phyloP scores from a whole-genome alignment of 2,329 filamentous ascomycete genomes.

The Aspergillus brunneoviolaceus region DNA sequence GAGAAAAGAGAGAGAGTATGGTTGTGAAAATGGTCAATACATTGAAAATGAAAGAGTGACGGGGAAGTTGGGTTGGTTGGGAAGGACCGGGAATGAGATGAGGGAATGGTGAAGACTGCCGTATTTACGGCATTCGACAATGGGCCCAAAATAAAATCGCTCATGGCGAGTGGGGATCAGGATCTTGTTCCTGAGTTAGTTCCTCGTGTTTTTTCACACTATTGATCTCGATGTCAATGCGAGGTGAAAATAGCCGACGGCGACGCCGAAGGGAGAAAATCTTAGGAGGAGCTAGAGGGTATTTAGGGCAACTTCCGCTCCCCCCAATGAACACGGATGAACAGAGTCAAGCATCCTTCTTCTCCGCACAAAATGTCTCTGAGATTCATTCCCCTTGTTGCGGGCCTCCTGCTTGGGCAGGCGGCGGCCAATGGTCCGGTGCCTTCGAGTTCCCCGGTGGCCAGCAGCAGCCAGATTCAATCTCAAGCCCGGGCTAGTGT shows the following conservation, averaged over 20 bases:
- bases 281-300: not conserved
- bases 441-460: not conserved
- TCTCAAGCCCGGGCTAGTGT: not conserved
- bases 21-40: not conserved
- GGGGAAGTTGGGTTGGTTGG: not conserved
- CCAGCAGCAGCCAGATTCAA: not conserved
- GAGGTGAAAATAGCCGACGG: slow-evolving; percentile 1
- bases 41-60: not conserved
- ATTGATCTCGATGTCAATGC: not conserved
- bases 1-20: not conserved
- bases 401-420: not conserved
- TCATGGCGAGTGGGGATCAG: not conserved
- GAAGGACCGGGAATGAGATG: not conserved
- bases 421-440: not conserved
- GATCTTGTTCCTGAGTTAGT: not conserved
- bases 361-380: not conserved
- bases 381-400: not conserved
- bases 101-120: not conserved
- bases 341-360: not conserved
- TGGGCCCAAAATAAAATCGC: not conserved
- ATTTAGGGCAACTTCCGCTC: not conserved
- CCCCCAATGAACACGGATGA: not conserved
- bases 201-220: not conserved
- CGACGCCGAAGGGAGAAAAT: not conserved
- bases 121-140: not conserved